Base-by-base conservation (phyloP, 768 basidiomycete genomes). In the Gyrodon lividus region DNA sequence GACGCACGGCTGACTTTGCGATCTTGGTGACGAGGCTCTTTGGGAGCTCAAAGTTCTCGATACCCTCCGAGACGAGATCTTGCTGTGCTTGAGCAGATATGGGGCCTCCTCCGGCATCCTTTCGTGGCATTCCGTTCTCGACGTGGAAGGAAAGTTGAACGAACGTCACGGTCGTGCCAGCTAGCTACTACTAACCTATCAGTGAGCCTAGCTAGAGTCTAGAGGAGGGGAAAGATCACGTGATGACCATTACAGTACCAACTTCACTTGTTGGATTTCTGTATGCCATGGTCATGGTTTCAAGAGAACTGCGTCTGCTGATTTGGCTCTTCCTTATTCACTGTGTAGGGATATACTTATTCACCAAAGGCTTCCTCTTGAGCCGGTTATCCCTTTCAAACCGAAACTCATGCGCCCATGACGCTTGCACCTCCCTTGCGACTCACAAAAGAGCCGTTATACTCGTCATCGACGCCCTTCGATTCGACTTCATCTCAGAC, bases 341-440 rank as follows among this genome's bases (percentile, higher is more conserved):
- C 59, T 60, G 85, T 40, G 76, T 83, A 23, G 92, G 88, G 13
- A 83, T 98, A 23, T 91, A 89, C 67, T 82, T 96, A 48, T 98
- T 97, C 71, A 91, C 89, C 0, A 79, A 85, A 20, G 97, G 97
- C 8, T 99, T 98, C 69, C 84, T 99, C 24, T 78, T 98, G 48
- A 89, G 86, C 23, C 83, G 96, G 17, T 43, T 70, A 7, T 62
- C 69, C 43, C 67, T 69, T 35, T 61, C 60, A 38, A 51, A 69
- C 52, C 54, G 57, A 46, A 56, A 46, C 17, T 19, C 77, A 92
- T 48, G 87, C 82, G 10, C 78, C 87, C n/a, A 78, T 77, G 8
- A 71, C 84, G 7, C 62, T 68, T 19, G 52, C 6, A 46, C 52
- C 14, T 60, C 57, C 5, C 57, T 70, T 6, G 77, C 84, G 0